Evolutionary conservation across 371 early-diverging fungal genomes (phyloP), one percentile per base, ranked within the genome.

Genomic region (Rhizopus arrhizus): DNA sequence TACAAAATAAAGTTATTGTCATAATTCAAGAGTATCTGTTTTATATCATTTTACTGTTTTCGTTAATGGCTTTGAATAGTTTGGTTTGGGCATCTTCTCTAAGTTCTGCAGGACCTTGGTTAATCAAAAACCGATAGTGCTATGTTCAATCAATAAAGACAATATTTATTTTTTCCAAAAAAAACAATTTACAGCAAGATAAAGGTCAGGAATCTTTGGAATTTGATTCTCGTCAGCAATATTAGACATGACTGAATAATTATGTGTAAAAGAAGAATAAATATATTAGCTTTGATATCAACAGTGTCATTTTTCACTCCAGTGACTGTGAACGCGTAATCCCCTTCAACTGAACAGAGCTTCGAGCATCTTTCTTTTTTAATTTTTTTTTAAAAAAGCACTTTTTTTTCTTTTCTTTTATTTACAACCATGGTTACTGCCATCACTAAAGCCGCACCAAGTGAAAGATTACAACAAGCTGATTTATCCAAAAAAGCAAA

Each of bases 171-270:
- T 33, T 22, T 32, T 35, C 0, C 33, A n/a, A 43, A 4, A 15
- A 35, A 15, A n/a, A 11, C 22, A 53, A 15, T 31, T 57, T 76
- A 81, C 81, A 64, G 81, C 74, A 43, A 81, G 80, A 51, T 85
- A 81, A 43, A 92, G 83, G 76, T 91, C 85, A 64, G 95, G 95
- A 66, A 93, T 89, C 78, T 87, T 80, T 28, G 89, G 80, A 45
- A 89, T 76, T 59, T 81, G 78, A 60, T 85, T 83, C 49, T 85
- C 85, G 38, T 77, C 74, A 53, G 65, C 62, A 42, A 61, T 29
- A 15, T 56, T 59, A 9, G 68, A 61, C 65, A 68, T 64, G 11
- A 47, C 36, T 35, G 11, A 43, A 34, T 34, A 8, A 11, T 34
- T 42, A 38, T 43, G 53, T 59, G 53, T 53, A 49, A 29, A 34